Evolutionary conservation across 2,329 filamentous ascomycete genomes (phyloP).

Genomic region (Talaromyces sp.): DNA sequence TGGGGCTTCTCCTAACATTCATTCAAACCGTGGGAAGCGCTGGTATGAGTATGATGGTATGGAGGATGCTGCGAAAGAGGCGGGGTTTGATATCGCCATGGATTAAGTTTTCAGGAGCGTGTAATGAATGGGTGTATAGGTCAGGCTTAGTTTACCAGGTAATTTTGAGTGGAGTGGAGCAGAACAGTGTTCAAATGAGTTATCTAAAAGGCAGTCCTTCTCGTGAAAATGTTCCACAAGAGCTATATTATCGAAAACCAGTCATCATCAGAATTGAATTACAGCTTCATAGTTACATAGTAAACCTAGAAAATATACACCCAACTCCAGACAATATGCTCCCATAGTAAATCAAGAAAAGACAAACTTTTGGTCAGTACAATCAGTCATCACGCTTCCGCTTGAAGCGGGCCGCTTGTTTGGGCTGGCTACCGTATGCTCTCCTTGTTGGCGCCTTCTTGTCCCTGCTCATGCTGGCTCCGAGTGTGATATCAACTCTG

Average conservation of each 20-base stretch:
- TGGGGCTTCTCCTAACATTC: not conserved
- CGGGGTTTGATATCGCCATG: not conserved
- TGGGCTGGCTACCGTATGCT: constrained; percentile 74
- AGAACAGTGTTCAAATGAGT: not conserved
- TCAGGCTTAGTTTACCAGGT: no score
- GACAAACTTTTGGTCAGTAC: not conserved
- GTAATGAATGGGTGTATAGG: not conserved
- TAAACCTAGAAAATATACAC: not conserved
- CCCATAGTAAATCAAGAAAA: not conserved
- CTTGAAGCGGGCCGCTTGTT: constrained; percentile 57
- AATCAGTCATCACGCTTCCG: constrained; percentile 36
- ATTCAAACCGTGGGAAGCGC: not conserved
- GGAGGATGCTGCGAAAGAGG: not conserved
- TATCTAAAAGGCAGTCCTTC: not conserved
- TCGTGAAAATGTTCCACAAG: no score
- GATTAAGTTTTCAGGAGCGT: not conserved
- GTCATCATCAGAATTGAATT: not conserved
- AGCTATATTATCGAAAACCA: no score
- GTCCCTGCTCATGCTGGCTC: constrained; percentile 69
- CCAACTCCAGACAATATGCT: constrained; percentile 11
- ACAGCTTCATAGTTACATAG: not conserved
- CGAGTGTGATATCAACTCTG: constrained; percentile 72
- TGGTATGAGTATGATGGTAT: not conserved
- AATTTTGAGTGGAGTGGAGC: no score
- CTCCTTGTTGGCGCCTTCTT: constrained; percentile 64